A percentile compares a stretch with the other conserved stretches of the same genome.
phyloP scores from a whole-genome alignment of 371 early-diverging fungal genomes.

The Encephalitozoon hellem region DNA sequence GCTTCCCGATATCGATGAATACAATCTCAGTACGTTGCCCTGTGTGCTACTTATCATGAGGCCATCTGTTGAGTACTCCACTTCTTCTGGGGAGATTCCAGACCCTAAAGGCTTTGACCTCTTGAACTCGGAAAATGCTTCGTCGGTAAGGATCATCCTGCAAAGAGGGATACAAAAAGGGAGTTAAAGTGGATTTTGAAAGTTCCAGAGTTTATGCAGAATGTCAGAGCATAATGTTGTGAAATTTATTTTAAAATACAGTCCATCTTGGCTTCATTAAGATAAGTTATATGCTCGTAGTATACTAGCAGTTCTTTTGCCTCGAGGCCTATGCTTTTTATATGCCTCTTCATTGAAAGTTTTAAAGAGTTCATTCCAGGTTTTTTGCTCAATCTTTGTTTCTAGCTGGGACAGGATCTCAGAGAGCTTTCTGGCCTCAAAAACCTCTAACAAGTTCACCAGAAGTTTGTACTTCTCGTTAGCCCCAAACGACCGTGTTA shows the following conservation, averaged over 20 bases:
- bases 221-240: background rate
- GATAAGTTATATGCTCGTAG: slow-evolving; percentile 44
- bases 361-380: slow-evolving; percentile 23
- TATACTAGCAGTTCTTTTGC: slow-evolving; percentile 37
- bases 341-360: slow-evolving; percentile 4
- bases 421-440: slow-evolving; percentile 42
- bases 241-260: slow-evolving; percentile 10
- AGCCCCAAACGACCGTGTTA: slow-evolving; percentile 28
- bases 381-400: slow-evolving; percentile 30
- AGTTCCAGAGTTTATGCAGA: background rate
- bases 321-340: background rate
- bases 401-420: slow-evolving; percentile 48
- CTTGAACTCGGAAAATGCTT: background rate
- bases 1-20: background rate
- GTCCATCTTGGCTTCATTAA: background rate
- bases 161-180: background rate
- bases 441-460: slow-evolving; percentile 13
- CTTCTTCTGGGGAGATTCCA: background rate
- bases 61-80: slow-evolving; percentile 26
- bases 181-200: background rate
- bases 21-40: background rate
- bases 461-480: slow-evolving; percentile 26
- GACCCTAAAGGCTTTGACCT: background rate
- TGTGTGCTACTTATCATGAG: slow-evolving; percentile 17
- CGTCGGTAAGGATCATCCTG: background rate